Percentiles rank a stretch among this genome's conserved stretches.
phyloP scores from a whole-genome alignment of 495 filamentous ascomycete genomes.

The Podospora anserina region DNA sequence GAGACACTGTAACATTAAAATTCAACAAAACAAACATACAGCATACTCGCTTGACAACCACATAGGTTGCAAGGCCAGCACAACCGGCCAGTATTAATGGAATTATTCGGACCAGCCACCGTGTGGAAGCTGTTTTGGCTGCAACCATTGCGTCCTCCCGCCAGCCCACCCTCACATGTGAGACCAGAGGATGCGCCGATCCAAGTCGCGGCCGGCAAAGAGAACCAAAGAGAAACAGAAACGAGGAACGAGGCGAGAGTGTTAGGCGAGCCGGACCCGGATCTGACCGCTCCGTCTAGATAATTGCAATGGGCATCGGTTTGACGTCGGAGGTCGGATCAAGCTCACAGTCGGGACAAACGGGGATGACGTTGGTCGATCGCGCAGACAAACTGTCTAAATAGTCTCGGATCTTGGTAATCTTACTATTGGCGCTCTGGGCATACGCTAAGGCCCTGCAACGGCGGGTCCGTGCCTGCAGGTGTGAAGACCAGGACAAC shows the following conservation, averaged over 20 bases:
- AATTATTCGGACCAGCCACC: slow-evolving; percentile 46
- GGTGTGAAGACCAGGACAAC: neutral
- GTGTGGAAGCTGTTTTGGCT: slow-evolving; percentile 37
- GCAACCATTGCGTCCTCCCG: slow-evolving; percentile 26
- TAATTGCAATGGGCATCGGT: neutral
- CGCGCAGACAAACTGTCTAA: neutral
- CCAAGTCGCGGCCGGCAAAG: slow-evolving; percentile 5
- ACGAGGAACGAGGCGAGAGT: neutral
- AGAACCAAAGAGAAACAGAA: neutral
- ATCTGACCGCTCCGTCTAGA: neutral
- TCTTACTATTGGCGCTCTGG: neutral
- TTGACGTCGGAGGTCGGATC: neutral
- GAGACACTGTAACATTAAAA: neutral
- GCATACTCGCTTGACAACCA: slow-evolving; percentile 42
- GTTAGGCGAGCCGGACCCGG: neutral
- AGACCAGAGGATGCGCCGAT: neutral
- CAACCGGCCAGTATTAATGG: slow-evolving; percentile 38
- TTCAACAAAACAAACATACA: slow-evolving; percentile 26
- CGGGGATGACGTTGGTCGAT: neutral
- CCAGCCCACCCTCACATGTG: neutral
- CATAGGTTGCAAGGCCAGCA: slow-evolving; percentile 41
- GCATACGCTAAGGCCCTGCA: neutral
- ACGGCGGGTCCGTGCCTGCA: neutral
- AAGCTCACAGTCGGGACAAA: neutral
- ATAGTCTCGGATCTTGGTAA: neutral